Percentiles rank a stretch among this genome's conserved stretches.
Conservation (phyloP, 2,329 filamentous ascomycete species). For the Colletotrichum lindemuthianum region DNA sequence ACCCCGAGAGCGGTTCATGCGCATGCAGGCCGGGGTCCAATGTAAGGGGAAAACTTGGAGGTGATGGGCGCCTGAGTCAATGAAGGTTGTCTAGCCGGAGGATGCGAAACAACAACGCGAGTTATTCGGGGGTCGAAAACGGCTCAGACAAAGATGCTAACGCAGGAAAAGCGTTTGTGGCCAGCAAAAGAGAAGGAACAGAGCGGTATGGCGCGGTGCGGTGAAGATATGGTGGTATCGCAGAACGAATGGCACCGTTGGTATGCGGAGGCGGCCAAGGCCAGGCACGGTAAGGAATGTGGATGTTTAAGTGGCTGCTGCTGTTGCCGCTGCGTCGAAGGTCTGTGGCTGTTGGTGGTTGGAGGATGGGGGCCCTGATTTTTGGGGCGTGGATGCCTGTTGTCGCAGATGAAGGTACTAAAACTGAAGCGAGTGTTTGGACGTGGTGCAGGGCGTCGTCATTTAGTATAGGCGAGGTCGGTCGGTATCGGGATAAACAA, state of each 20-base stretch:
- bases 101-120: slow-evolving; percentile 30
- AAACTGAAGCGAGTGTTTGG: slow-evolving; percentile 37
- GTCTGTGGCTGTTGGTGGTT: slow-evolving; percentile 12
- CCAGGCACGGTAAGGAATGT: slow-evolving; percentile 8
- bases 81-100: slow-evolving; percentile 17
- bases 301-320: slow-evolving; percentile 1
- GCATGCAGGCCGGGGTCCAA: slow-evolving; percentile 28
- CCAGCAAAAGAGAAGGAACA: slow-evolving; percentile 16
- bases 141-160: slow-evolving; percentile 24
- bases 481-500: slow-evolving; percentile 3
- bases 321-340: neutral
- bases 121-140: slow-evolving; percentile 9
- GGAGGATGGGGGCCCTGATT: slow-evolving; percentile 5
- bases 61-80: slow-evolving; percentile 23
- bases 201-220: slow-evolving; percentile 23
- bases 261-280: slow-evolving; percentile 6
- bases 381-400: slow-evolving; percentile 31
- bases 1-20: slow-evolving; percentile 31
- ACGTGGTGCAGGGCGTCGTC: slow-evolving; percentile 30
- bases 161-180: slow-evolving; percentile 20
- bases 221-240: slow-evolving; percentile 17
- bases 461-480: slow-evolving; percentile 20
- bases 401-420: slow-evolving; percentile 36
- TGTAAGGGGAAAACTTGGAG: slow-evolving; percentile 31
- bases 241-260: slow-evolving; percentile 15